Conservation (phyloP, 2,329 filamentous ascomycete genomes). For the Scortechinia acanthostroma region DNA sequence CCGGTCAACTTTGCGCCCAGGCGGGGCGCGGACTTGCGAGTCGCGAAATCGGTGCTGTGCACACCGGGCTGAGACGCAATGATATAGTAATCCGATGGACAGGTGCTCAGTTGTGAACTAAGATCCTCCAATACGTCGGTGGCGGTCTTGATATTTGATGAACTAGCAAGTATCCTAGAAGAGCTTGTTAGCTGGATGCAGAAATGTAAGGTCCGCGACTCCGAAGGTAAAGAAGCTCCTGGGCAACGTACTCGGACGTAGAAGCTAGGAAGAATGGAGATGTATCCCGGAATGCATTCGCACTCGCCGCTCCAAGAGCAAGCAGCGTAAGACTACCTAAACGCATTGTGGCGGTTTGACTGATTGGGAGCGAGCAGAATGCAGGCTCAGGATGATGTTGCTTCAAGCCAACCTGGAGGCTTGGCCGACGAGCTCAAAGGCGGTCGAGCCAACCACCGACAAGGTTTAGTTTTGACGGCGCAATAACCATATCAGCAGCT, state of each 20-base stretch:
- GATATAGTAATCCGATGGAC: conserved; percentile 2
- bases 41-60: not conserved
- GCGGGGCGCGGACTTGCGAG: conserved; percentile 1
- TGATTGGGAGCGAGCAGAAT: too few species aligned
- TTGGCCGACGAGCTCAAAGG: too few species aligned
- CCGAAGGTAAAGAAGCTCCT: too few species aligned
- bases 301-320: not conserved
- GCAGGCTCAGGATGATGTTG: too few species aligned
- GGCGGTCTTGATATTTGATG: not conserved
- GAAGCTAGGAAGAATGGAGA: conserved; percentile 2
- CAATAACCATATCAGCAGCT: too few species aligned
- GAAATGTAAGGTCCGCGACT: not conserved
- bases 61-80: not conserved
- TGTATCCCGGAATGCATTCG: not conserved
- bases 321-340: not conserved
- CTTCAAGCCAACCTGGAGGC: too few species aligned
- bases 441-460: not conserved
- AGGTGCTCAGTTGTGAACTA: not conserved
- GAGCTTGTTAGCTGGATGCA: not conserved
- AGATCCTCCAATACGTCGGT: not conserved
- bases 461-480: too few species aligned
- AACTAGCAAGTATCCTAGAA: not conserved
- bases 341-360: not conserved
- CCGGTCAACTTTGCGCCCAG: not conserved
- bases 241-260: not conserved